phyloP scores from a whole-genome alignment of 768 basidiomycete genomes.

The Russula sp. region DNA sequence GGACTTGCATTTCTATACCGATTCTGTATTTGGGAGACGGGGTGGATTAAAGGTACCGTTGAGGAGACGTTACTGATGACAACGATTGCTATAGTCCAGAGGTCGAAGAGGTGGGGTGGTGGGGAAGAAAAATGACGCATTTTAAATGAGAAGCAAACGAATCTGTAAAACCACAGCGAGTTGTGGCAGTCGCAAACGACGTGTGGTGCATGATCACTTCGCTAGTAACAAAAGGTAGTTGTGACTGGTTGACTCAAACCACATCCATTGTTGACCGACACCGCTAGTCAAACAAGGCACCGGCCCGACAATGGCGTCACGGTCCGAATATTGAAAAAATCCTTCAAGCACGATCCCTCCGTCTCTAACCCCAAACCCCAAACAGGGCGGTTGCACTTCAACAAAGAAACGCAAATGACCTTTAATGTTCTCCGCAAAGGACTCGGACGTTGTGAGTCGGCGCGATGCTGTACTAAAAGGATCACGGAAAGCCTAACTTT shows the following conservation, averaged over 20 bases:
- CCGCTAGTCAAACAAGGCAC: no score
- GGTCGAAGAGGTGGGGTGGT: background rate
- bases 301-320: no score
- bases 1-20: conserved; percentile 4
- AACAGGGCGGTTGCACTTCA: no score
- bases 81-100: background rate
- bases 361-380: no score
- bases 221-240: background rate
- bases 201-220: background rate
- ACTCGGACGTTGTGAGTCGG: no score
- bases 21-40: background rate
- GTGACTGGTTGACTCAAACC: background rate
- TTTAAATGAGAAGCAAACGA: conserved; percentile 1
- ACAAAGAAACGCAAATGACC: no score
- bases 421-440: no score
- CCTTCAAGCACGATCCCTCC: no score
- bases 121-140: background rate
- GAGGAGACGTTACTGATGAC: background rate
- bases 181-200: conserved; percentile 9
- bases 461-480: no score
- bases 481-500: no score
- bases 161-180: background rate
- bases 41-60: background rate
- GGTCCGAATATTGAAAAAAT: no score
- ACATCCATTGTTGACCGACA: no score